Conservation (phyloP, 2,329 filamentous ascomycete genomes). For the Trichoderma koningiopsis region DNA sequence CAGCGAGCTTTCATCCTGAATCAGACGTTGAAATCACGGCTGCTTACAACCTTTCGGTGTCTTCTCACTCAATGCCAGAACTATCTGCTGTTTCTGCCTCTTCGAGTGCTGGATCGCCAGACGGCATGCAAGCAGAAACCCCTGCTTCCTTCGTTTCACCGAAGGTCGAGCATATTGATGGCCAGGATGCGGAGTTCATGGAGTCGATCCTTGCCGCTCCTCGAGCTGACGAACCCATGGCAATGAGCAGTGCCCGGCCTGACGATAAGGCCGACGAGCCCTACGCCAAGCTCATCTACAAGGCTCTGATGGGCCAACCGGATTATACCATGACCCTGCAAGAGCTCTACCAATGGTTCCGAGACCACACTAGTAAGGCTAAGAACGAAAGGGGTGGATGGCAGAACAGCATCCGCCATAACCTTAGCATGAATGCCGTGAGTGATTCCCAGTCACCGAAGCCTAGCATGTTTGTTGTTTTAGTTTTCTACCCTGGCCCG, state of each 20-base stretch:
- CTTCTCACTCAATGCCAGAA: slow-evolving; percentile 26
- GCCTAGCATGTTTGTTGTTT: not conserved
- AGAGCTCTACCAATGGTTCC: slow-evolving; percentile 90
- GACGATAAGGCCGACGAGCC: slow-evolving; percentile 62
- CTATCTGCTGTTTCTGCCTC: slow-evolving; percentile 21
- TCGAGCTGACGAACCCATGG: not conserved
- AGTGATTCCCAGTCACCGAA: slow-evolving; percentile 32
- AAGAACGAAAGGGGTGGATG: slow-evolving; percentile 77
- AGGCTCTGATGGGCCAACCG: slow-evolving; percentile 69
- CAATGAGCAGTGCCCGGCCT: slow-evolving; percentile 31
- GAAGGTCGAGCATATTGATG: slow-evolving; percentile 20
- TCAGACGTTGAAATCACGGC: slow-evolving; percentile 30
- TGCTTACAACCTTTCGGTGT: slow-evolving; percentile 25
- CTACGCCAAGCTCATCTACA: slow-evolving; percentile 81
- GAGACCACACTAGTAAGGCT: slow-evolving; percentile 77
- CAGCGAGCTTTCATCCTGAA: slow-evolving; percentile 26
- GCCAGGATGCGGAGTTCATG: not conserved
- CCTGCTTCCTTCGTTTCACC: slow-evolving; percentile 27
- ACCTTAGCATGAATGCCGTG: slow-evolving; percentile 94
- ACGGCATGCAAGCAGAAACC: slow-evolving; percentile 28
- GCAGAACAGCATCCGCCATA: slow-evolving; percentile 96
- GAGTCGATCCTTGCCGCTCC: not conserved
- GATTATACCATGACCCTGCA: slow-evolving; percentile 74
- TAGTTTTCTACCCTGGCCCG: not conserved
- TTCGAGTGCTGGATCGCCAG: slow-evolving; percentile 31